These are phyloP conservation scores for Rhizopus sp. DNA, from an alignment of 371 early-diverging fungal genomes.

Conservation along the genomic window DNA sequence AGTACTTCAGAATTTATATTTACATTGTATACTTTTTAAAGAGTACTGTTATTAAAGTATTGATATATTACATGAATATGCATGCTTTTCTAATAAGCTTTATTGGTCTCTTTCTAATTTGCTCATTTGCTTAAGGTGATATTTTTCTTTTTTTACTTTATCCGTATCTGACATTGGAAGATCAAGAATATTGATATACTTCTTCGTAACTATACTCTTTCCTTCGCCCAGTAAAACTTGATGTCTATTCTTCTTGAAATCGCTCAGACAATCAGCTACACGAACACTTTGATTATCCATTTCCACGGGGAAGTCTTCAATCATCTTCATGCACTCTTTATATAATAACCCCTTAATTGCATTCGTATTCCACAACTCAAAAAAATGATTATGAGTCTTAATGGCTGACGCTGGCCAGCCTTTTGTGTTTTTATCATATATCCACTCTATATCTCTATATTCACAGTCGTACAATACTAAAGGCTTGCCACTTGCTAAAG, in stretches of 20 bases:
- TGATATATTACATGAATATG: slow-evolving; percentile 13
- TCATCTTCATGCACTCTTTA: slow-evolving; percentile 21
- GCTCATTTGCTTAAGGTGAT: slow-evolving; percentile 32
- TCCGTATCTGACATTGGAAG: slow-evolving; percentile 45
- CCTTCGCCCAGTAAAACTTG: slow-evolving; percentile 44
- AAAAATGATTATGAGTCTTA: slow-evolving; percentile 45
- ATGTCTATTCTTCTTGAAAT: slow-evolving; percentile 1
- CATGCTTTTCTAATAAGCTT: slow-evolving; percentile 14
- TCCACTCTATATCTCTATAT: slow-evolving; percentile 65
- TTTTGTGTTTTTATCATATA: slow-evolving; percentile 19
- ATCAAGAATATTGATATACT: slow-evolving; percentile 30
- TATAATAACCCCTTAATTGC: slow-evolving; percentile 48
- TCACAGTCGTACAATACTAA: slow-evolving; percentile 87
- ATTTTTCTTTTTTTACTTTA: slow-evolving; percentile 48
- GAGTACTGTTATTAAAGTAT: too few relatives aligned
- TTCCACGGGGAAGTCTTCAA: slow-evolving; percentile 10
- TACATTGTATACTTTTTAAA: too few relatives aligned
- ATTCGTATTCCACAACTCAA: slow-evolving; percentile 48
- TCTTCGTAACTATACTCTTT: slow-evolving; percentile 15
- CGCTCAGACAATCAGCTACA: slow-evolving; percentile 3
- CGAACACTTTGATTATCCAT: slow-evolving; percentile 6
- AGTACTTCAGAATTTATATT: too few relatives aligned
- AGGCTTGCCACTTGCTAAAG: slow-evolving; percentile 82
- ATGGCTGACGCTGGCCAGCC: slow-evolving; percentile 24
- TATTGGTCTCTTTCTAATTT: slow-evolving; percentile 18